Base-by-base conservation (phyloP, 2,329 filamentous ascomycete species). In the Celoporthe dispersa region DNA sequence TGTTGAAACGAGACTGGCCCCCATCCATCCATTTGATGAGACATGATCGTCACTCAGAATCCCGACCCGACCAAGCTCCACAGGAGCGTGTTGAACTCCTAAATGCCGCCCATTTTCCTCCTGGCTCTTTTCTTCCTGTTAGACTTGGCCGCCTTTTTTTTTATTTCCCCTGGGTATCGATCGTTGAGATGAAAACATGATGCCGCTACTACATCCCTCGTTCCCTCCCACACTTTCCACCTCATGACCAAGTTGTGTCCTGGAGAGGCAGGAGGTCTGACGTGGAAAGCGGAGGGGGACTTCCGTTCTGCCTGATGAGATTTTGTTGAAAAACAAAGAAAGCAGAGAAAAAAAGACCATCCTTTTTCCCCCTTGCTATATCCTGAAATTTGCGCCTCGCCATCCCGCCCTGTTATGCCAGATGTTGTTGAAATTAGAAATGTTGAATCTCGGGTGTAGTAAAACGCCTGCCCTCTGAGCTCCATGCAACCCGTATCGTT, bases 401-500 rank as follows among this genome's bases (percentile, higher is more conserved):
- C 19, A 31, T 7, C 41, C 39, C 11, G 22, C 44, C 44, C 44
- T 48, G 19, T 22, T 66, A 57, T 66, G 64, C 48, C 51, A 55
- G 33, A 37, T 55, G 12, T 78, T 78, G 76, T 79, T 79, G 78
- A 78, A 78, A 76, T 73, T 55, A 55, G 66, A 55, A 71, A 71
- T 71, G 70, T 71, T 71, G 70, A 69, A 69, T 64, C 65, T 68
- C 73, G 66, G n/a, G 70, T 73, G 70, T 16, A 37, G 16, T 62
- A 69, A 68, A 69, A 72, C 73, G 69, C 72, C 70, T 67, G 73
- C 74, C 71, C 64, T 74, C 62, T 48, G 75, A 75, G 76, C 75
- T 61, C 76, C 76, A 77, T 78, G 77, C 79, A 77, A 79, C 62
- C 73, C 75, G 76, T 75, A 76, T 74, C 76, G 77, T 76, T 77